These are phyloP conservation scores for Neurospora sp. DNA, from an alignment of 495 filamentous ascomycete genomes.

Conservation along the genomic window DNA sequence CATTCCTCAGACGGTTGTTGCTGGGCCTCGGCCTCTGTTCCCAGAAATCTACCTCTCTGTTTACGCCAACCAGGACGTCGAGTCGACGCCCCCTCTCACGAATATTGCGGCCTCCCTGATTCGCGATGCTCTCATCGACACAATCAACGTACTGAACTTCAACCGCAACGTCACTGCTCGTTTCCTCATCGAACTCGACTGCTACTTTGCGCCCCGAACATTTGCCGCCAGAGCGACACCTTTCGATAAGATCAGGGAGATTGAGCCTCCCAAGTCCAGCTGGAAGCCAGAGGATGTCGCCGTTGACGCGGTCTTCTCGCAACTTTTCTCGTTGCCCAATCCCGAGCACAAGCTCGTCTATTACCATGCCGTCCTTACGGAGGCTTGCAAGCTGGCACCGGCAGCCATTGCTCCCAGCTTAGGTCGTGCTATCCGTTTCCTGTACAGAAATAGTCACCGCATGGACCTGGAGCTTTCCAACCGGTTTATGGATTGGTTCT, in stretches of 20 bases:
- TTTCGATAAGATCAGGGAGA: conserved; percentile 78
- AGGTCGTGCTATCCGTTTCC: conserved; percentile 83
- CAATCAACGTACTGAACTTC: conserved; percentile 87
- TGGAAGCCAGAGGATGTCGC: conserved; percentile 99
- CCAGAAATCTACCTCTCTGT: conserved; percentile 93
- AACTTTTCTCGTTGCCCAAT: conserved; percentile 76
- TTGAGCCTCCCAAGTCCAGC: conserved; percentile 56
- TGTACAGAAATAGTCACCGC: conserved; percentile 68
- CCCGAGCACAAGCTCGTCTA: conserved; percentile 94
- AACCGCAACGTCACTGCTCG: conserved; percentile 82
- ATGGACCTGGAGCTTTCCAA: conserved; percentile 82
- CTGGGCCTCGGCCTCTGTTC: conserved; percentile 68
- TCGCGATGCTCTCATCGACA: conserved; percentile 80
- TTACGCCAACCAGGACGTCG: conserved; percentile 77
- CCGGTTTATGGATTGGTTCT: conserved; percentile 95
- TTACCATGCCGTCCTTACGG: conserved; percentile 89
- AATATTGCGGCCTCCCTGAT: conserved; percentile 72
- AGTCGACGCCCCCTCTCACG: conserved; percentile 74
- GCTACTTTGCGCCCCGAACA: conserved; percentile 77
- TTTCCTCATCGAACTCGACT: conserved; percentile 87
- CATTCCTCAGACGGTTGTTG: conserved; percentile 62
- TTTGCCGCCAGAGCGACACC: conserved; percentile 90
- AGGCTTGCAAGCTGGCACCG: conserved; percentile 89
- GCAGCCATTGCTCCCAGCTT: conserved; percentile 93
- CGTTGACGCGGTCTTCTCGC: conserved; percentile 93